Base-by-base conservation (phyloP, 2,329 filamentous ascomycete genomes). In the Periglandula ipomoeae region DNA sequence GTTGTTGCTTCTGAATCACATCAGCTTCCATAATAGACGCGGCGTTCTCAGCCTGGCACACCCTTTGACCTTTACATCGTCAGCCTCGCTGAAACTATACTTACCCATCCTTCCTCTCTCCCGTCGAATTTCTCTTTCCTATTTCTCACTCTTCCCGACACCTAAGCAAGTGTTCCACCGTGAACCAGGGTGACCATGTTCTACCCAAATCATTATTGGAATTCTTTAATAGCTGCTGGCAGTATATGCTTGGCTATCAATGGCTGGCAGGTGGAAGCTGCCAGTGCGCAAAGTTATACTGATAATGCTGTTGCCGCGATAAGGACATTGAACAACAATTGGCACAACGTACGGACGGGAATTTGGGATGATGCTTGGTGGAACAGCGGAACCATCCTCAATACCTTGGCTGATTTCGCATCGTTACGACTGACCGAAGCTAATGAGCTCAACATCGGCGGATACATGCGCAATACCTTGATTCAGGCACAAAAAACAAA, bases 281-380 rank as follows among this genome's bases (percentile, higher is more conserved):
- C 55, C 42, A 51, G 49, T 44, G 20, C 53, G 42, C 26, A 58
- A 9, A 45, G 40, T 42, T 73, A 72, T 56, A 58, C 61, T 9
- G 53, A 54, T 13, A 56, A 66, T 46, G 57, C 70, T 3, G 55
- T 59, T 3, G 47, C 55, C 15, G 65, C 66, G 5, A 66, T 70
- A 37, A 54, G 65, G 32, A 60, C 70, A 5, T 69, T 86, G 1
- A 80, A 85, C 56, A 51, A 55, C 3, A 55, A 63, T 15, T 87
- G 78, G 75, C 87, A 87, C 61, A 75, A 83, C 58, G 50, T 64
- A 3, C 58, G 60, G 5, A 79, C 72, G 1, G 84, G 85, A 3
- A 67, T 85, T 11, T 88, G 81, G 81, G 65, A 78, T 48, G 74
- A 75, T 0, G 73, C 75, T 7, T 89, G 85, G 85, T 89, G 85